phyloP scores from a whole-genome alignment of 352 stramenopile species.

The Phytophthora syringae region DNA sequence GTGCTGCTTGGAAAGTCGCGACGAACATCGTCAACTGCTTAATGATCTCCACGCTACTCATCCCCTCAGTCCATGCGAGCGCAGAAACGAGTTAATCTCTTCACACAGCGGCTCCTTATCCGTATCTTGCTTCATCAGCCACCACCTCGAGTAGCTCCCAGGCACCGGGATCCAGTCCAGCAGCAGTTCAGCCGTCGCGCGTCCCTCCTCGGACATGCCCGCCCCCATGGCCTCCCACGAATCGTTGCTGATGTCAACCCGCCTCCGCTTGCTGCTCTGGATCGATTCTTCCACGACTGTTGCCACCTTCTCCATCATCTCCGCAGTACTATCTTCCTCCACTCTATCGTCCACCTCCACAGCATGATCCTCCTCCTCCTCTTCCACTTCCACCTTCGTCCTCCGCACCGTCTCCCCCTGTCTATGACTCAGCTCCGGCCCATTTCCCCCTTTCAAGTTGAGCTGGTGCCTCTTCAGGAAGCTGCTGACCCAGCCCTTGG shows the following conservation, averaged over 20 bases:
- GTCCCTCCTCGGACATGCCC: conserved; percentile 17
- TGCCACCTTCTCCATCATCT: background rate
- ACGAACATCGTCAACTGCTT: conserved; percentile 37
- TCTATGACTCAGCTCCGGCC: background rate
- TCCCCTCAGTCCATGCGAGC: conserved; percentile 32
- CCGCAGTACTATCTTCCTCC: no score
- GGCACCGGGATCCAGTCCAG: conserved; percentile 46
- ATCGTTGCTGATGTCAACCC: background rate
- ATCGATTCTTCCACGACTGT: conserved; percentile 1
- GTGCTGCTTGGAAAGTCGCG: conserved; percentile 44
- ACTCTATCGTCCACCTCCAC: no score
- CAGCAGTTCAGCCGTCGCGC: conserved; percentile 30
- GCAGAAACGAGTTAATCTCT: conserved; percentile 47
- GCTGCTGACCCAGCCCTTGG: conserved; percentile 66
- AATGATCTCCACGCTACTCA: conserved; percentile 31
- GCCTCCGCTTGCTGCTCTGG: conserved; percentile 16
- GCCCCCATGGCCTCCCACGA: conserved; percentile 11
- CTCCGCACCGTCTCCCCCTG: conserved; percentile 5
- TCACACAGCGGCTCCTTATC: conserved; percentile 41
- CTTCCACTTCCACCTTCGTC: background rate
- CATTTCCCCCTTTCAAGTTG: conserved; percentile 32
- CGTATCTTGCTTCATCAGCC: conserved; percentile 20
- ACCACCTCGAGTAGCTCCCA: conserved; percentile 51
- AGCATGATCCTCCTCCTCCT: background rate
- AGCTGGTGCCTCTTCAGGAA: conserved; percentile 67